A percentile compares a stretch with the other conserved stretches of the same genome.
These are phyloP conservation scores for Cryphonectria japonica DNA, from an alignment of 2,329 filamentous ascomycete species.

Conservation along the genomic window DNA sequence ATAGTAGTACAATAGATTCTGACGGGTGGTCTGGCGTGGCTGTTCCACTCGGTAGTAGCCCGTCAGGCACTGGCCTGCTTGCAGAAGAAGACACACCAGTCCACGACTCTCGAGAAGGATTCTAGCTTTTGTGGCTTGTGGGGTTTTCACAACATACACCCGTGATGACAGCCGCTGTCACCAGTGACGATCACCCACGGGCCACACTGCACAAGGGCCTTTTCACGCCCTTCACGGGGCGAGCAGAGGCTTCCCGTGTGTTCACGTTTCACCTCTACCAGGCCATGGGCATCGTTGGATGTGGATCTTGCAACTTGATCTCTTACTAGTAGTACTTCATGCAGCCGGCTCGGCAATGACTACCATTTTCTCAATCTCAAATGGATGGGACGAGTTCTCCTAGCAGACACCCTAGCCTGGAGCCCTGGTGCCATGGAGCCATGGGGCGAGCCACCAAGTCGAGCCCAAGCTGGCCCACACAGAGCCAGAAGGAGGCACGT, in stretches of 20 bases:
- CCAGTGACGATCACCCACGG: background rate
- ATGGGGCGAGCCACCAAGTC: background rate
- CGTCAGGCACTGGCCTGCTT: background rate
- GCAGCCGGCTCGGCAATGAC: background rate
- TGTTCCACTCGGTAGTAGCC: background rate
- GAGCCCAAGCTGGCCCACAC: background rate
- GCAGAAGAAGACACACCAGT: background rate
- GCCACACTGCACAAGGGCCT: background rate
- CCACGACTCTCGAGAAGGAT: background rate
- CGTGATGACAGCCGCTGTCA: conserved; percentile 10
- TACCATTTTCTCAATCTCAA: background rate
- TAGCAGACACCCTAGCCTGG: background rate
- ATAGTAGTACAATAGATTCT: background rate
- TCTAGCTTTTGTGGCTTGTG: background rate
- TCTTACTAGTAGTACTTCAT: background rate
- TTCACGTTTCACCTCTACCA: conserved; percentile 1
- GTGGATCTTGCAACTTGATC: background rate
- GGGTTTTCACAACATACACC: background rate
- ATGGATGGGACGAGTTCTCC: background rate
- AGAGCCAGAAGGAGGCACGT: background rate
- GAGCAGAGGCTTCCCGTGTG: background rate
- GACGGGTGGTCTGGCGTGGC: background rate
- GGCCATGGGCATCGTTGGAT: background rate
- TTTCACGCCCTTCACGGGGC: background rate
- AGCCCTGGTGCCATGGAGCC: background rate